Conservation (phyloP, 2,329 filamentous ascomycete species). For the Venturia nashicola region DNA sequence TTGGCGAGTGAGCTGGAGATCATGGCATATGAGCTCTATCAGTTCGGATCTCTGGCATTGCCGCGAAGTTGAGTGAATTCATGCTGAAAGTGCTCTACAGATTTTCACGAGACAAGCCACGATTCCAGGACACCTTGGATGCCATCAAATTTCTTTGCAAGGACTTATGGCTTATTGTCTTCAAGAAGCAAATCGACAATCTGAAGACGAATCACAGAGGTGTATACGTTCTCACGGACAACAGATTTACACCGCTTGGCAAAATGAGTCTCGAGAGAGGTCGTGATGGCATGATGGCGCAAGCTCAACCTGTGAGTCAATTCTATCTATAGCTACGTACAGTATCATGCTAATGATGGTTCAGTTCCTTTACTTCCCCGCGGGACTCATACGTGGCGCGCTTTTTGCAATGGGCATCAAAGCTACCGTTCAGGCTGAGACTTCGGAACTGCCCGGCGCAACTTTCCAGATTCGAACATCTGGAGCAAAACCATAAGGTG, state of each 20-base stretch:
- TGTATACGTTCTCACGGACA: slow-evolving; percentile 92
- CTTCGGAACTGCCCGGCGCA: slow-evolving; percentile 71
- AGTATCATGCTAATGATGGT: neutral
- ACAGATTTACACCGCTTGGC: slow-evolving; percentile 74
- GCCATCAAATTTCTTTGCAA: slow-evolving; percentile 99
- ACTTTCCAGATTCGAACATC: slow-evolving; percentile 93
- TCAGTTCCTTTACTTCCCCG: slow-evolving; percentile 90
- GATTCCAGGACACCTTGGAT: slow-evolving; percentile 84
- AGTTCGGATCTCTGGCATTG: neutral
- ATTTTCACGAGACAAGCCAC: slow-evolving; percentile 71
- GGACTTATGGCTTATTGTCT: slow-evolving; percentile 89
- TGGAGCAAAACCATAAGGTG: slow-evolving; percentile 39
- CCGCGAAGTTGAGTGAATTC: neutral
- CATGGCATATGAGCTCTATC: no score
- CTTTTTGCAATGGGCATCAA: slow-evolving; percentile 83
- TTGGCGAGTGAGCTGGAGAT: neutral
- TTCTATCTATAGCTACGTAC: slow-evolving; percentile 1
- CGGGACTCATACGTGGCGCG: slow-evolving; percentile 83
- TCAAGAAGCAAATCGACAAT: slow-evolving; percentile 96
- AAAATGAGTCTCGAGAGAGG: slow-evolving; percentile 70
- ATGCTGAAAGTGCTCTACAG: slow-evolving; percentile 29
- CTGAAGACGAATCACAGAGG: slow-evolving; percentile 96
- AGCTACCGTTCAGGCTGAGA: slow-evolving; percentile 85
- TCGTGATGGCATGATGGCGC: slow-evolving; percentile 44
- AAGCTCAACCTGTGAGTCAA: slow-evolving; percentile 61